Base-by-base conservation (phyloP, 1,284 basidiomycete genomes). In the Moesziomyces antarcticus region DNA sequence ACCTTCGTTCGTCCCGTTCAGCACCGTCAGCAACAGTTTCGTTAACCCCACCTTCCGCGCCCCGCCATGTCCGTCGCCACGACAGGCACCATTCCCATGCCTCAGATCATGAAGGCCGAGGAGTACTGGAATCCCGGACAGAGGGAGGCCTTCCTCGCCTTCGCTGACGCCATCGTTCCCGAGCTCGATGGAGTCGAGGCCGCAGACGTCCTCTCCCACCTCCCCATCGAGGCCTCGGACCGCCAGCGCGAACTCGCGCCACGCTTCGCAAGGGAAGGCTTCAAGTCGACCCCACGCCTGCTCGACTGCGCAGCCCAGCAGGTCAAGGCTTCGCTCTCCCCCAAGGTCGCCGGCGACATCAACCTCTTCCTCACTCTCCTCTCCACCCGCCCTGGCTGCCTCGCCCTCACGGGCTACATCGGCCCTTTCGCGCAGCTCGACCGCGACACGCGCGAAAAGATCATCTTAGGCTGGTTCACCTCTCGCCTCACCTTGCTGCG, bases 131-230 rank as follows among this genome's bases (percentile, higher is more conserved):
- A 43, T 13, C 43, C 58, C 0, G 58, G 48, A 21, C 78, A 80
- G 56, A 43, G 63, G 25, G 56, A 77, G 42, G 79, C 73, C 3
- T 59, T 83, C 52, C 57, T 64, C 13, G 80, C 82, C 44, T 58
- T 84, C n/a, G 80, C 73, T n/a, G 77, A 83, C 46, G 71, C 77
- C 41, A 63, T 81, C 42, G 66, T 84, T 2, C 80, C 79, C 1
- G 50, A 74, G 27, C 73, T 83, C 30, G 64, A 76, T 11, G 77
- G 67, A 24, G 58, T 55, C 5, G 80, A 82, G 25, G 72, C 72
- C 13, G 79, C 77, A 14, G 41, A 67, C n/a, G 64, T 81, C 21
- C 58, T 79, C 33, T 69, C 72, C 22, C 40, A 64, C n/a, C 71
- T 82, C 3, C 82, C 82, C 14, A 43, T 58, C 7, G 54, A 56